Evolutionary conservation across 768 basidiomycete genomes (phyloP), one percentile per base, ranked within the genome.

Genomic region (Chalciporus pseudorubinellus): DNA sequence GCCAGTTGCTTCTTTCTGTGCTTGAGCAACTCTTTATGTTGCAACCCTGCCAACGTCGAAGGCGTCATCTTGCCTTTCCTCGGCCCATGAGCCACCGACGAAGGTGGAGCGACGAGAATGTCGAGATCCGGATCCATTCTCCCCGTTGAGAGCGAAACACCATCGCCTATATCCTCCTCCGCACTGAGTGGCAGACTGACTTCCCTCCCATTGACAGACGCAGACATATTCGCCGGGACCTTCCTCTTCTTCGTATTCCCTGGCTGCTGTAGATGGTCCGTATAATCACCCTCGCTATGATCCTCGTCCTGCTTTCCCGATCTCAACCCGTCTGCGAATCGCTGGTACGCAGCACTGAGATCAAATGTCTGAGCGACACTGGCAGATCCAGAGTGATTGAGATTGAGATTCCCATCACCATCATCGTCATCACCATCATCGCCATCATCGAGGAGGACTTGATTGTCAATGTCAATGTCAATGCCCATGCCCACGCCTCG

Each of bases 191-290:
- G 62, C 36, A 77, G 74, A 50, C 68, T 65, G 48, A 58, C 63
- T 51, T 79, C 77, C 39, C 75, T 76, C 48, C 77, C 75, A 39
- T 66, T 71, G 40, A 64, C 68, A 34, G 70, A 65, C 45, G 72
- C 70, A 14, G 73, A 66, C 48, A 72, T 63, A 65, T 88, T 85
- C 33, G 81, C 79, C 1, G 91, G 90, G 3, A 92, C 89, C 66
- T 92, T 92, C 43, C 90, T 77, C 72, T 92, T 92, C 80, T 92
- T 92, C 43, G 88, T 87, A 61, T 92, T 92, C 8, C 85, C 85
- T 3, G 84, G 88, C 56, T 89, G 89, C 54, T 80, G 83, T 26
- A 84, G 69, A 59, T 87, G 84, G 65, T 89, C 86, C 14, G 77
- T 62, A 57, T 83, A 84, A 61, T 87, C 87, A 19, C 76, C 81